phyloP scores from a whole-genome alignment of 371 early-diverging fungal species.

The Polyrhizophydium stewartii region DNA sequence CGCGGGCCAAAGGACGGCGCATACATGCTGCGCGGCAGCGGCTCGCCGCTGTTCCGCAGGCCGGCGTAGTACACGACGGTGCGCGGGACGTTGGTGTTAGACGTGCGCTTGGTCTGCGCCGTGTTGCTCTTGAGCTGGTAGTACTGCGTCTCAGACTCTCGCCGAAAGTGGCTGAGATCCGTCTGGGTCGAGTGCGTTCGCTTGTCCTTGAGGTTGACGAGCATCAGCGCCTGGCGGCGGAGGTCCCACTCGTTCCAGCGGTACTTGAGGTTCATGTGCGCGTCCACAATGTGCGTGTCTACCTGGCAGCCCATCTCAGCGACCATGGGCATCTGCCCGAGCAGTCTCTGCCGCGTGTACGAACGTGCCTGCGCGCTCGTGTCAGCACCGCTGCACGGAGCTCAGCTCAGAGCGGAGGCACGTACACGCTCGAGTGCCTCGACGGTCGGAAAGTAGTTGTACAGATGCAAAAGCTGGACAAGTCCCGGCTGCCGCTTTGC shows the following conservation, averaged over 20 bases:
- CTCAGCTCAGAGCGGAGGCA: not conserved
- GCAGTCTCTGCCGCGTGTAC: conserved; percentile 38
- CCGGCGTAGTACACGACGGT: conserved; percentile 33
- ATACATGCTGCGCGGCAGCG: conserved; percentile 3
- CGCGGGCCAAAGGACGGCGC: not conserved
- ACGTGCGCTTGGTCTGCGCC: conserved; percentile 34
- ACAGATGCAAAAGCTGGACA: conserved; percentile 47
- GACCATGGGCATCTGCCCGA: conserved; percentile 44
- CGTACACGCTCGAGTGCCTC: conserved; percentile 48
- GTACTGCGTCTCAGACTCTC: conserved; percentile 49
- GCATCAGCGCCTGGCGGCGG: conserved; percentile 49
- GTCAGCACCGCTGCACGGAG: not conserved
- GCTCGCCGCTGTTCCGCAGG: conserved; percentile 24
- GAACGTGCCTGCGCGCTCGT: conserved; percentile 28
- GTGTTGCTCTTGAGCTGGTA: conserved; percentile 39
- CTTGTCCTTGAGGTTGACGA: conserved; percentile 47
- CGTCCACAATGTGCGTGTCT: conserved; percentile 49
- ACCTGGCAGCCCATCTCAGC: conserved; percentile 46
- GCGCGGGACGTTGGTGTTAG: conserved; percentile 30
- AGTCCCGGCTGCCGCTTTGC: conserved; percentile 35
- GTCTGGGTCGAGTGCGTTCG: conserved; percentile 47
- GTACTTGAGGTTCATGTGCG: conserved; percentile 38
- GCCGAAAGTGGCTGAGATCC: conserved; percentile 31
- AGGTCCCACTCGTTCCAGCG: conserved; percentile 59
- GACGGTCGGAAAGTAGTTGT: conserved; percentile 51